Conservation (phyloP, 768 basidiomycete genomes). For the Psilocybe sp. region DNA sequence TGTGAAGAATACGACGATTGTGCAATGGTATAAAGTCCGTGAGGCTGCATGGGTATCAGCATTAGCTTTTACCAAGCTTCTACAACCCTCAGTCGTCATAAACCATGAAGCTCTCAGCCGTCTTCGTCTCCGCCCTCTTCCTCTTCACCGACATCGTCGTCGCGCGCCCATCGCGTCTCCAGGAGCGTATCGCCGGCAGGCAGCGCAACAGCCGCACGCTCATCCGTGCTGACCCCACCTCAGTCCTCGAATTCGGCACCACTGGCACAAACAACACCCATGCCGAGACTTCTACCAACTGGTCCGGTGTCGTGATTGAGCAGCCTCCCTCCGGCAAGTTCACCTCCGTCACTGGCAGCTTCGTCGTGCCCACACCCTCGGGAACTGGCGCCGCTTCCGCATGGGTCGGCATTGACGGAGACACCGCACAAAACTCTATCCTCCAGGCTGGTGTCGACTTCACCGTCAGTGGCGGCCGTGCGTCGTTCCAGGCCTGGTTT, state of each 20-base stretch:
- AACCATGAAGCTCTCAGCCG: slow-evolving; percentile 10
- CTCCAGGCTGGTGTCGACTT: slow-evolving; percentile 19
- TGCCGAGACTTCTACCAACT: slow-evolving; percentile 16
- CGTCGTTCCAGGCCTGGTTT: slow-evolving; percentile 18
- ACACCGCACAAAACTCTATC: slow-evolving; percentile 15
- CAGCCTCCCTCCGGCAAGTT: slow-evolving; percentile 12
- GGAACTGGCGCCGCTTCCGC: slow-evolving; percentile 17
- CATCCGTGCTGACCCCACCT: slow-evolving; percentile 8
- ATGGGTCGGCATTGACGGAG: slow-evolving; percentile 20
- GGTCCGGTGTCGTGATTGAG: slow-evolving; percentile 16
- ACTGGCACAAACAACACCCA: slow-evolving; percentile 9
- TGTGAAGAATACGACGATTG: too few species aligned
- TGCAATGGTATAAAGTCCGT: too few species aligned
- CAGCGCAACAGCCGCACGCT: slow-evolving; percentile 7
- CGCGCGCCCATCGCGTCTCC: slow-evolving; percentile 15
- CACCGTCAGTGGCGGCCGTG: slow-evolving; percentile 13
- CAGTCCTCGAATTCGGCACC: slow-evolving; percentile 1
- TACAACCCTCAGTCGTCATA: background rate
- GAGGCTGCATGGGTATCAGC: too few species aligned
- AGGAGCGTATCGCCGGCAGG: slow-evolving; percentile 12
- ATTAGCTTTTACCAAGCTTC: too few species aligned
- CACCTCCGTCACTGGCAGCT: slow-evolving; percentile 17
- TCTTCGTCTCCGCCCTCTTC: slow-evolving; percentile 12
- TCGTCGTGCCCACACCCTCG: slow-evolving; percentile 15
- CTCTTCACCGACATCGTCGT: slow-evolving; percentile 12